A percentile compares a stretch with the other conserved stretches of the same genome.
phyloP scores from a whole-genome alignment of 805 yeast species.

The Deakozyma indianensis region DNA sequence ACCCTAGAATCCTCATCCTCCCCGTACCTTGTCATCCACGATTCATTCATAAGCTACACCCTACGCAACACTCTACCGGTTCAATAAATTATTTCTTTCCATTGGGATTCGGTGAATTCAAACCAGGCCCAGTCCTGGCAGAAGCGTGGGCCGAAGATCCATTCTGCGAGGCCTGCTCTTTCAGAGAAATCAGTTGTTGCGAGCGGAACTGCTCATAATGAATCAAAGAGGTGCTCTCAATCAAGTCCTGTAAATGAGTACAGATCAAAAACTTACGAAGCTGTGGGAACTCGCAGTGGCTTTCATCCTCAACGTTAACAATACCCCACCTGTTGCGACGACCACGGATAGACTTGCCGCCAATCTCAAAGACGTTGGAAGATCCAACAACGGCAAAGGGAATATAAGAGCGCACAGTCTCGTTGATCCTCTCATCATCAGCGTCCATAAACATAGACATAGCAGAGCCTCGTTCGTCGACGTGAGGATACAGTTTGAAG shows the following conservation, averaged over 20 bases:
- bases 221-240: conserved; percentile 74
- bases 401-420: conserved; percentile 24
- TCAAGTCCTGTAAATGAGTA: conserved; percentile 90
- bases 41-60: conserved; percentile 5
- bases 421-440: conserved; percentile 20
- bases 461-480: conserved; percentile 25
- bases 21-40: no score
- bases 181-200: conserved; percentile 83
- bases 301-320: conserved; percentile 83
- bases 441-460: conserved; percentile 17
- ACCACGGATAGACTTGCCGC: conserved; percentile 75
- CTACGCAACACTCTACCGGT: no score
- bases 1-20: no score
- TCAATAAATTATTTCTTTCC: conserved; percentile 4
- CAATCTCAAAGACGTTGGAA: conserved; percentile 56
- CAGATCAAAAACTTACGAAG: conserved; percentile 88
- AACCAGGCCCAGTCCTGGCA: conserved; percentile 21
- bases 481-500: conserved; percentile 64
- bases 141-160: conserved; percentile 12
- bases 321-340: conserved; percentile 91
- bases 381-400: conserved; percentile 96
- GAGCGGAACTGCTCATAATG: conserved; percentile 92
- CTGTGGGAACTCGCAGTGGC: conserved; percentile 91
- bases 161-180: conserved; percentile 44
- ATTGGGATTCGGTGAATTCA: conserved; percentile 17